Conservation (phyloP, 2,329 filamentous ascomycete species). For the Aspergillus sp. region DNA sequence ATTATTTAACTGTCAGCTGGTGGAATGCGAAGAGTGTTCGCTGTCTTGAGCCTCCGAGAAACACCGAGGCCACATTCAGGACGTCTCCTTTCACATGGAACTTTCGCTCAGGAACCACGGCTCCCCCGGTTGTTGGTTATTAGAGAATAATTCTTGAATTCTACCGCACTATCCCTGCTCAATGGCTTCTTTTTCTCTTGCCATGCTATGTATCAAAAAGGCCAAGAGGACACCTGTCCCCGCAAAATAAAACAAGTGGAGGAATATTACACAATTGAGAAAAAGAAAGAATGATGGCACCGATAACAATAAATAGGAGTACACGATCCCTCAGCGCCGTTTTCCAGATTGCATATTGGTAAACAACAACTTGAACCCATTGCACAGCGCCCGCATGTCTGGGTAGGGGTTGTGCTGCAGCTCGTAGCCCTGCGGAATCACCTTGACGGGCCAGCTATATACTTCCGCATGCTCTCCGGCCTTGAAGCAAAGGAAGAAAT, state of each 20-base stretch:
- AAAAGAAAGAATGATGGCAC: constrained; percentile 15
- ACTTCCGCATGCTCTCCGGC: constrained; percentile 75
- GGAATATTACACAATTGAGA: constrained; percentile 26
- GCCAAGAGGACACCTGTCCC: constrained; percentile 4
- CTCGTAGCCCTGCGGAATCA: constrained; percentile 92
- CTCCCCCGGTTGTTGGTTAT: background rate
- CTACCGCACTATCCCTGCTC: background rate
- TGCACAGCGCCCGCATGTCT: constrained; percentile 92
- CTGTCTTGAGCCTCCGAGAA: constrained; percentile 12
- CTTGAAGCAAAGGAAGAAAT: constrained; percentile 97
- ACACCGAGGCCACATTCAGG: constrained; percentile 14
- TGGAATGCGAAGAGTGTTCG: constrained; percentile 11
- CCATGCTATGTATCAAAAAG: constrained; percentile 9
- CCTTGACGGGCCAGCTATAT: constrained; percentile 81
- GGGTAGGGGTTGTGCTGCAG: constrained; percentile 87
- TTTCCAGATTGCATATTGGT: constrained; percentile 60
- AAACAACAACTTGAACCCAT: constrained; percentile 92
- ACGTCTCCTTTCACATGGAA: constrained; percentile 10
- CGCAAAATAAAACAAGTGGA: background rate
- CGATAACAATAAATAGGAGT: constrained; percentile 21
- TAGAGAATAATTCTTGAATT: background rate
- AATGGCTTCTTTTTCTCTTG: constrained; percentile 8
- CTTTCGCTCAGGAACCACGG: constrained; percentile 9
- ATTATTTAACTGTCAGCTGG: background rate
- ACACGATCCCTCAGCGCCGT: constrained; percentile 27